These are phyloP conservation scores for Nemania diffusa DNA, from an alignment of 2,329 filamentous ascomycete species.

Conservation along the genomic window DNA sequence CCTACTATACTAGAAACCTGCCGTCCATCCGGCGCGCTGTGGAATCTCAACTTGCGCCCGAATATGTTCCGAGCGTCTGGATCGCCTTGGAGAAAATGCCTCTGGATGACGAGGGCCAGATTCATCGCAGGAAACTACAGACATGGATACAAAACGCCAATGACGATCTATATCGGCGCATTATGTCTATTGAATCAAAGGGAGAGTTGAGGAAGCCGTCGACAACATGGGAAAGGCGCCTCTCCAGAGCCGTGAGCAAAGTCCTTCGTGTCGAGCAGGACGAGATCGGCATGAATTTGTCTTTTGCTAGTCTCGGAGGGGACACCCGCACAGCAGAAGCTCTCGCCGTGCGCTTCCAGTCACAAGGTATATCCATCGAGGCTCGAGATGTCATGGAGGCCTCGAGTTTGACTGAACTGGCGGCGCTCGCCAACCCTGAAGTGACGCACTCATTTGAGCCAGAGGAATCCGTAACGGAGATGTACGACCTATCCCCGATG, in stretches of 20 bases:
- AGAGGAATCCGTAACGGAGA: conserved; percentile 50
- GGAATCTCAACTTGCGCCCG: conserved; percentile 51
- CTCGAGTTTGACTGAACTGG: conserved; percentile 53
- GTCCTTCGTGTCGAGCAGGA: conserved; percentile 52
- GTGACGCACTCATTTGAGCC: conserved; percentile 47
- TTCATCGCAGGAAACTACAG: conserved; percentile 58
- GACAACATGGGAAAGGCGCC: conserved; percentile 53
- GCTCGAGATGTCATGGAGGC: conserved; percentile 53
- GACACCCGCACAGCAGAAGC: conserved; percentile 54
- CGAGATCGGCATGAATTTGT: conserved; percentile 57
- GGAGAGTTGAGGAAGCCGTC: conserved; percentile 50
- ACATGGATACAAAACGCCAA: conserved; percentile 66
- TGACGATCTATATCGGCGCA: conserved; percentile 57
- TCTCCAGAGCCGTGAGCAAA: conserved; percentile 54
- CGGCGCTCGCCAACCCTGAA: conserved; percentile 50
- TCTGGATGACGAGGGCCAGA: conserved; percentile 52
- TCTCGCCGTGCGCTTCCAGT: conserved; percentile 53
- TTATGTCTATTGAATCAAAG: conserved; percentile 56
- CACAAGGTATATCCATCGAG: conserved; percentile 53
- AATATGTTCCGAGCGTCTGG: conserved; percentile 59
- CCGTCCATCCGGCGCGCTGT: conserved; percentile 53
- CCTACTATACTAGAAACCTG: conserved; percentile 56
- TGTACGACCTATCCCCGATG: conserved; percentile 63
- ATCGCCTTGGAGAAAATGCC: conserved; percentile 60
- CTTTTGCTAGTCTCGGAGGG: conserved; percentile 54